Base-by-base conservation (phyloP, 192 early-diverging fungal species). In the Linnemannia hyalina region DNA sequence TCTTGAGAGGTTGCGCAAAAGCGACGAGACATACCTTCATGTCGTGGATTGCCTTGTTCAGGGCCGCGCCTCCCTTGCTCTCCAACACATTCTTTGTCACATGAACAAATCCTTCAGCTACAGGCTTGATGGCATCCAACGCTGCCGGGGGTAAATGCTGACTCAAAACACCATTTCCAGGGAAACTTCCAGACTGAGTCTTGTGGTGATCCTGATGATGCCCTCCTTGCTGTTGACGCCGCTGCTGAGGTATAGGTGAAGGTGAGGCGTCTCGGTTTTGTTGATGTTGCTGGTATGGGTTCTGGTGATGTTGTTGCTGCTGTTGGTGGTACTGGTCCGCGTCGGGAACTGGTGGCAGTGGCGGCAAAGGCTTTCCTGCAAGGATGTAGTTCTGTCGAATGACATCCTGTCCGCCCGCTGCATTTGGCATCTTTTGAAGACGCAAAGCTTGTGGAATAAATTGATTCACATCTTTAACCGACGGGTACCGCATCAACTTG, bases 371-470 rank as follows among this genome's bases (percentile, higher is more conserved):
- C 40, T 90, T 90, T 57, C 90, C 90, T 23, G 81, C 77, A 23
- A 83, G 82, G 20, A 84, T 68, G 85, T 90, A 88, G 77, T 93
- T 93, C 76, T 95, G 93, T 68, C 88, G 80, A 22, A 92, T 83
- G n/a, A 95, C 82, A 35, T 93, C 87, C 16, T 87, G 69, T 6
- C 91, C 93, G 0, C 87, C 83, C 10, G 88, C 91, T 18, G 83
- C 55, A 23, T 89, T 88, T 16, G 91, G 88, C 6, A 83, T 71
- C 29, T 88, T 78, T 35, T 93, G 93, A 77, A 96, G 88, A 41
- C 89, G 90, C 60, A 92, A 89, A 0, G 94, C 95, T 87, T 96
- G 95, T 47, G 93, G 79, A 16, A 95, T 91, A 26, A 94, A 88
- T 36, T 90, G 75, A 41, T 72, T 82, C 16, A 93, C 89, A 32